phyloP scores from a whole-genome alignment of 202 grass and related monocot species.

The Zizania palustris region DNA sequence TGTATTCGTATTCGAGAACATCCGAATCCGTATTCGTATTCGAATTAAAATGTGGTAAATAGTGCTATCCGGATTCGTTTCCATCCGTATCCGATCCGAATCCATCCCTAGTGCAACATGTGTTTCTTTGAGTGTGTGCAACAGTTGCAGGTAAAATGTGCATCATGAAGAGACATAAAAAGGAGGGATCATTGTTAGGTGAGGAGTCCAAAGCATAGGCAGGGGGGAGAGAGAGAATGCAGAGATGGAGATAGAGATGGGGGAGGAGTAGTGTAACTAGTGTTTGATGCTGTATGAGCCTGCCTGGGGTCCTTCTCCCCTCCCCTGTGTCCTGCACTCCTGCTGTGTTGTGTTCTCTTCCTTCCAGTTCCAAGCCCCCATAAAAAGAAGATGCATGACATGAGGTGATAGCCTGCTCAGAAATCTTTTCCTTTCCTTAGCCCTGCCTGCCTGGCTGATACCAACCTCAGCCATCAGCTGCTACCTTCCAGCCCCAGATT shows the following conservation, averaged over 20 bases:
- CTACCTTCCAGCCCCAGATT: slow-evolving; percentile 30
- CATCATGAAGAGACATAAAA: slow-evolving; percentile 31
- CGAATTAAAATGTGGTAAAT: too few species aligned
- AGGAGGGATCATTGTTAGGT: slow-evolving; percentile 37
- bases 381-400: slow-evolving; percentile 46
- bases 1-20: too few species aligned
- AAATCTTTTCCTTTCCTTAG: slow-evolving; percentile 45
- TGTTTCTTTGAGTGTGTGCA: neutral
- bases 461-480: slow-evolving; percentile 4
- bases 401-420: slow-evolving; percentile 44
- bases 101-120: neutral
- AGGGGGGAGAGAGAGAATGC: neutral
- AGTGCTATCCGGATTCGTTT: too few species aligned
- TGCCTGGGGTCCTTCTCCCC: neutral
- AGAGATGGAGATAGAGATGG: neutral
- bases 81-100: too few species aligned
- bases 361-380: slow-evolving; percentile 21
- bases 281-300: neutral
- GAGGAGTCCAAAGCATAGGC: slow-evolving; percentile 23
- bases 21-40: too few species aligned
- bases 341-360: slow-evolving; percentile 5
- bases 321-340: neutral
- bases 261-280: neutral
- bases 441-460: neutral
- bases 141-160: neutral